Base-by-base conservation (phyloP, 2,329 filamentous ascomycete species). In the Monosporascus sp. region DNA sequence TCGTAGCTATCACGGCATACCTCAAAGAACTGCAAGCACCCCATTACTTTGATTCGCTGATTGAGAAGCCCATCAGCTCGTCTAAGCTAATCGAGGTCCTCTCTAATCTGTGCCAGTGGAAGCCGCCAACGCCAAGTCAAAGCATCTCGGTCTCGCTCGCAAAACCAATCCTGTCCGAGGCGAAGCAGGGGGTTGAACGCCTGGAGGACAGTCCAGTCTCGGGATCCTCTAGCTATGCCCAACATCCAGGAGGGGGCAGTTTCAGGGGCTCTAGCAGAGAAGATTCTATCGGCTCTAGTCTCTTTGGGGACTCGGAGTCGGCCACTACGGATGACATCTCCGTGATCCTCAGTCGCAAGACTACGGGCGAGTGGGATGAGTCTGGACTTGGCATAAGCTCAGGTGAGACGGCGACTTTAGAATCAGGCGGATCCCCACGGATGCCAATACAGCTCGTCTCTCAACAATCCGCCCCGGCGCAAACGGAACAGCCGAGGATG, bases 1-100 rank as follows among this genome's bases (percentile, higher is more conserved):
- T 99, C 56, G 90, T 99, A 52, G 92, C 91, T 47, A 93, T 99
- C 36, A 99, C 94, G 3, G 93, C 94, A 6, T 99, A 99, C 69
- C 76, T 99, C n/a, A 97, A 97, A 68, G 94, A 99, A 66, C 78
- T 99, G 2, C 92, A 94, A 61, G 91, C 92, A 54, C 90, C 90
- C 3, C 93, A 99, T 71, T 90, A 97, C 70, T 99, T 99, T 65
- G 92, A 97, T 68, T 90, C 89, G 1, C 77, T 99, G 49, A 90
- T 99, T 50, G 92, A 99, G 71, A 99, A 99, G 72, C 94, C 94
- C 25, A 95, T 96, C 37, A 97, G 93, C 39, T 86, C 90, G 44
- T 88, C 89, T 3, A 97, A 97, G 71, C 72, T 99, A 48, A 90
- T 86, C 0, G 92, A 99, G 65, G 90, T 94, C 1, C 78, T 99